phyloP scores from a whole-genome alignment of 164 flowering plant species.

The Liquidambar formosana region DNA sequence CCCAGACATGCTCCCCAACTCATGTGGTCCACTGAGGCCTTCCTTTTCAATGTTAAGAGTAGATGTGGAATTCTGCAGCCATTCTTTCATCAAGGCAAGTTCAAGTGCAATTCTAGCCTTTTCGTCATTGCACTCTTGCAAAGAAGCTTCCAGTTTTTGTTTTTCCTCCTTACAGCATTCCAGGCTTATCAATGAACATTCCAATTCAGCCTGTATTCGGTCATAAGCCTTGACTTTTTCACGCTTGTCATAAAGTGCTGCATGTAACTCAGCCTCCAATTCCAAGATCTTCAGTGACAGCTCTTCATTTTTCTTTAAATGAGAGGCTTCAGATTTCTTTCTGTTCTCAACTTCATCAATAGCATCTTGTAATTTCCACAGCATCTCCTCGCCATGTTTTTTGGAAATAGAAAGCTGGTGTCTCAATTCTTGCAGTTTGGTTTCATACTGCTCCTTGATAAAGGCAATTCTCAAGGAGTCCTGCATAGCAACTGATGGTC shows the following conservation, averaged over 20 bases:
- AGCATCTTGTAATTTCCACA: conserved; percentile 83
- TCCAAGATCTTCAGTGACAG: conserved; percentile 55
- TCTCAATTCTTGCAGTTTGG: conserved; percentile 75
- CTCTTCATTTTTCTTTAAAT: conserved; percentile 68
- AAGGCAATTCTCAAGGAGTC: conserved; percentile 87
- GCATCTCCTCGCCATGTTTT: conserved; percentile 89
- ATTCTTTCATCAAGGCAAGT: conserved; percentile 39
- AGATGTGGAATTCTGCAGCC: conserved; percentile 29
- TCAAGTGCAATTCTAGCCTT: conserved; percentile 47
- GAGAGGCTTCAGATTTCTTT: conserved; percentile 78
- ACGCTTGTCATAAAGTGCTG: conserved; percentile 56
- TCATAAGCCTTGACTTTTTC: conserved; percentile 68
- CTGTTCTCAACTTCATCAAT: conserved; percentile 75
- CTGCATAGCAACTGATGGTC: conserved; percentile 45
- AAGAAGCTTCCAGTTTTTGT: conserved; percentile 62
- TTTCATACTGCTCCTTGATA: conserved; percentile 89
- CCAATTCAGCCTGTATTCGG: conserved; percentile 78
- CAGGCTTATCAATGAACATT: conserved; percentile 77
- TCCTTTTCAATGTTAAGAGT: conserved; percentile 15
- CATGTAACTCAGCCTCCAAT: conserved; percentile 69
- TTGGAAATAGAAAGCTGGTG: conserved; percentile 76
- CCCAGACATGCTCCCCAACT: conserved; percentile 13
- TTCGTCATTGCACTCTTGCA: conserved; percentile 60
- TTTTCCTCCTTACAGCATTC: conserved; percentile 96
- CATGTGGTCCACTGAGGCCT: conserved; percentile 12